Conservation (phyloP, 805 yeast genomes). For the Debaryomyces maramus region DNA sequence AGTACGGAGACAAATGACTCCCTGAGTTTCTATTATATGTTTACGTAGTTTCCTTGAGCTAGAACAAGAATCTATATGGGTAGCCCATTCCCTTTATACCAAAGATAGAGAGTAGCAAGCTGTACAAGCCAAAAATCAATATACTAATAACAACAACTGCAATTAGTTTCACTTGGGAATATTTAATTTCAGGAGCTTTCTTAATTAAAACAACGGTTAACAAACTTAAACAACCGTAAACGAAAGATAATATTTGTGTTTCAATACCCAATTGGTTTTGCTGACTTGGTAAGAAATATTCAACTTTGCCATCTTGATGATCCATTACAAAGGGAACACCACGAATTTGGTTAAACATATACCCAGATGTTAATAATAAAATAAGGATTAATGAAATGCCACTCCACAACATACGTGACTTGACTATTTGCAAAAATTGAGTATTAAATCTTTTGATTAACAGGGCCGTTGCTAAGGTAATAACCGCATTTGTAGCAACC, state of each 20-base stretch:
- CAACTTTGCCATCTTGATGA: slow-evolving; percentile 33
- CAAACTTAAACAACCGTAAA: slow-evolving; percentile 70
- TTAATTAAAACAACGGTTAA: slow-evolving; percentile 57
- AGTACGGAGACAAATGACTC: too few species aligned
- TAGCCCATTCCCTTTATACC: slow-evolving; percentile 70
- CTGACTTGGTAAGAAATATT: slow-evolving; percentile 55
- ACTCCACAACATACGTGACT: slow-evolving; percentile 70
- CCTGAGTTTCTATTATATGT: too few species aligned
- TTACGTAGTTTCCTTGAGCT: too few species aligned
- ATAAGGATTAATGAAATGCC: slow-evolving; percentile 59
- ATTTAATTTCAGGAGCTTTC: slow-evolving; percentile 50
- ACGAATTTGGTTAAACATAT: slow-evolving; percentile 91
- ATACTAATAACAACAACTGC: slow-evolving; percentile 47
- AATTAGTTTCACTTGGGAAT: slow-evolving; percentile 47
- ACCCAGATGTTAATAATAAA: slow-evolving; percentile 78
- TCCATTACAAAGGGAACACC: slow-evolving; percentile 62
- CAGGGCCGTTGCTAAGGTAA: slow-evolving; percentile 29
- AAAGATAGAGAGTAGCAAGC: slow-evolving; percentile 66
- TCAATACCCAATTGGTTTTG: slow-evolving; percentile 82
- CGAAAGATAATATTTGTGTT: slow-evolving; percentile 77
- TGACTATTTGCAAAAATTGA: slow-evolving; percentile 40
- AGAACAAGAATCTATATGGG: slow-evolving; percentile 64
- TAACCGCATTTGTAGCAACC: slow-evolving; percentile 35
- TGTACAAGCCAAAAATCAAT: slow-evolving; percentile 56
- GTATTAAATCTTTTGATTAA: slow-evolving; percentile 25